phyloP scores from a whole-genome alignment of 2,329 filamentous ascomycete species.

The Colletotrichum aenigma region DNA sequence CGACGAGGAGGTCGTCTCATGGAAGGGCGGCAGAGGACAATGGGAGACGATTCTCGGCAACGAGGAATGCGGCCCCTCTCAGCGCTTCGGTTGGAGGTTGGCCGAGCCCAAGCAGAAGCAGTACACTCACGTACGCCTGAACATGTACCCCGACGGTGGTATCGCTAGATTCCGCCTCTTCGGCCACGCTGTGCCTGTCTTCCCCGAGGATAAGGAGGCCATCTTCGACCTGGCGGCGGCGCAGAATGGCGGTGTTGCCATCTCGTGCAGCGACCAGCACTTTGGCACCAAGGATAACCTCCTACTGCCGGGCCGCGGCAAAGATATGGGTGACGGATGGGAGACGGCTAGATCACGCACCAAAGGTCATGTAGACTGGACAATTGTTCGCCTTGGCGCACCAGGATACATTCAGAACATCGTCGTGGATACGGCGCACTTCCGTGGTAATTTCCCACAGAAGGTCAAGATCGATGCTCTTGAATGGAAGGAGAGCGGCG shows the following conservation, averaged over 20 bases:
- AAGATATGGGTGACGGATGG: slow-evolving; percentile 90
- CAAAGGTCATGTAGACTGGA: slow-evolving; percentile 78
- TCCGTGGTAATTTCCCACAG: slow-evolving; percentile 83
- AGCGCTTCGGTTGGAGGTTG: slow-evolving; percentile 76
- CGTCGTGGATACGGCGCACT: slow-evolving; percentile 82
- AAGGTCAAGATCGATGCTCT: slow-evolving; percentile 71
- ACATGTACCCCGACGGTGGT: slow-evolving; percentile 87
- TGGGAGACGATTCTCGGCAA: slow-evolving; percentile 76
- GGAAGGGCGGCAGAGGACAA: slow-evolving; percentile 60
- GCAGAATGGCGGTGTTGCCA: slow-evolving; percentile 77
- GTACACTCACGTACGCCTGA: slow-evolving; percentile 80
- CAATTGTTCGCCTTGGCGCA: slow-evolving; percentile 75
- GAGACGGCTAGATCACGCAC: slow-evolving; percentile 78
- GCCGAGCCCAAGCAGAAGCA: slow-evolving; percentile 62
- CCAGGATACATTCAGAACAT: slow-evolving; percentile 68
- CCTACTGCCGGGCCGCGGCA: slow-evolving; percentile 76
- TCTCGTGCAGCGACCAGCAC: slow-evolving; percentile 82
- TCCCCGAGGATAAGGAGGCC: slow-evolving; percentile 67
- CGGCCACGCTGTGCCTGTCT: slow-evolving; percentile 77
- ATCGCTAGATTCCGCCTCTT: slow-evolving; percentile 82
- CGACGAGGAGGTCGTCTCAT: slow-evolving; percentile 67
- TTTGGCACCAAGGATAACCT: slow-evolving; percentile 84
- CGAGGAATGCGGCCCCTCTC: slow-evolving; percentile 75
- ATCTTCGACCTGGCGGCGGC: slow-evolving; percentile 79
- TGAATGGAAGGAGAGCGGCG: slow-evolving; percentile 55